Evolutionary conservation across 306 rosid genomes (phyloP).

Genomic region (Quillaja saponaria): DNA sequence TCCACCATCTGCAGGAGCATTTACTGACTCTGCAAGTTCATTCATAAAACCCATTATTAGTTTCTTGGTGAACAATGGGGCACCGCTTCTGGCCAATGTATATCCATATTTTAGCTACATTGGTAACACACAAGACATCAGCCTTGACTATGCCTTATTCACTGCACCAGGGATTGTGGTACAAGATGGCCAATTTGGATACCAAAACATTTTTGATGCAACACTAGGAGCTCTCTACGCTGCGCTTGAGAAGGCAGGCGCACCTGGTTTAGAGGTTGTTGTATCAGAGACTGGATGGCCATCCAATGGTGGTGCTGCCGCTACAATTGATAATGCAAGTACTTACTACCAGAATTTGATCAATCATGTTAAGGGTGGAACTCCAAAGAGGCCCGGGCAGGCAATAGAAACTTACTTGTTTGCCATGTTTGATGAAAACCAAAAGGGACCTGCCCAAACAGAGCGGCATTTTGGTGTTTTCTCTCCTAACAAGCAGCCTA

Average conservation of each 20-base stretch:
- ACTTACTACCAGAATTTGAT: slow-evolving; percentile 53
- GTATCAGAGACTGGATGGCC: slow-evolving; percentile 82
- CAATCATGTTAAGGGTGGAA: slow-evolving; percentile 41
- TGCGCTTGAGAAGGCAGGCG: slow-evolving; percentile 56
- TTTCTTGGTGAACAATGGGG: slow-evolving; percentile 34
- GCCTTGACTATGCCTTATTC: slow-evolving; percentile 50
- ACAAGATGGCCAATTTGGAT: slow-evolving; percentile 23
- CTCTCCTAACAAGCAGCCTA: slow-evolving; percentile 29
- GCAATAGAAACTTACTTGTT: slow-evolving; percentile 43
- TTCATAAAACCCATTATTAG: slow-evolving; percentile 43
- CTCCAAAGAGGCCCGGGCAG: slow-evolving; percentile 37
- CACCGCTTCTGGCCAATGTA: slow-evolving; percentile 71
- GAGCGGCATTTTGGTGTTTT: slow-evolving; percentile 50
- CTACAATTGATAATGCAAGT: slow-evolving; percentile 37
- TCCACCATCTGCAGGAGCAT: slow-evolving; percentile 49
- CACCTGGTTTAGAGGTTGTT: slow-evolving; percentile 36
- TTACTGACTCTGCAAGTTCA: slow-evolving; percentile 15
- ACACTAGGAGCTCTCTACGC: slow-evolving; percentile 48
- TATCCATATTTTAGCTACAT: slow-evolving; percentile 54
- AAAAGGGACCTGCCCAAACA: slow-evolving; percentile 10
- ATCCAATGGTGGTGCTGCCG: slow-evolving; percentile 40
- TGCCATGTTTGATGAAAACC: slow-evolving; percentile 50
- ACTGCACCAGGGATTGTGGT: slow-evolving; percentile 32
- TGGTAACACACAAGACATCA: background rate
- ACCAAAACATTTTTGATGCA: slow-evolving; percentile 53